These are phyloP conservation scores for Gelatoporia subvermispora DNA, from an alignment of 768 basidiomycete species.

Conservation along the genomic window DNA sequence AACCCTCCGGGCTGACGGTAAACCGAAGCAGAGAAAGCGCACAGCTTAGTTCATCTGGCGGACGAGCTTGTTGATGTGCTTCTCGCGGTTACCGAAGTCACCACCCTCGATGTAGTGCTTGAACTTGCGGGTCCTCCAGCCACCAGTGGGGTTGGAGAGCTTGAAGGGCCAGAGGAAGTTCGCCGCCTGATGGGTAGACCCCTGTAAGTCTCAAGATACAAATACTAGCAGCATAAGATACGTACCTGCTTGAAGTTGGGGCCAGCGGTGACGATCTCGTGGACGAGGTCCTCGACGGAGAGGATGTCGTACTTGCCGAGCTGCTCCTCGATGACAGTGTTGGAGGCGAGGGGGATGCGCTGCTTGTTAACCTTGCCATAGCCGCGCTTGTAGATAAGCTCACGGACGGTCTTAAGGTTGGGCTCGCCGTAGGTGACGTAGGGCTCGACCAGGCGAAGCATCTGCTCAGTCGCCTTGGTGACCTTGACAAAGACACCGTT, in stretches of 20 bases:
- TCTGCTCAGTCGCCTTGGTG: slow-evolving; percentile 93
- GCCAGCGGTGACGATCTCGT: slow-evolving; percentile 92
- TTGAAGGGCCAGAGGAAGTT: slow-evolving; percentile 99
- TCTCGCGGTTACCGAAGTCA: slow-evolving; percentile 96
- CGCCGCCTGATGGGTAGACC: slow-evolving; percentile 48
- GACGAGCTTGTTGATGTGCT: slow-evolving; percentile 96
- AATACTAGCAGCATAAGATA: slow-evolving; percentile 5
- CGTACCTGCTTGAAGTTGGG: slow-evolving; percentile 98
- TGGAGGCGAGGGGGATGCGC: slow-evolving; percentile 92
- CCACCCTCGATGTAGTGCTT: slow-evolving; percentile 95
- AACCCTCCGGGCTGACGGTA: slow-evolving; percentile 4
- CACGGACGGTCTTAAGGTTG: slow-evolving; percentile 94
- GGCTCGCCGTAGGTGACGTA: slow-evolving; percentile 98
- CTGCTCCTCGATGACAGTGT: slow-evolving; percentile 83
- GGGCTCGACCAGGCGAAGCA: slow-evolving; percentile 96
- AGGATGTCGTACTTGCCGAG: slow-evolving; percentile 96
- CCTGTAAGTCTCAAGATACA: neutral
- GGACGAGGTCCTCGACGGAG: slow-evolving; percentile 94
- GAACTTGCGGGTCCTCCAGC: slow-evolving; percentile 98
- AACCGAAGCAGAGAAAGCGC: slow-evolving; percentile 1
- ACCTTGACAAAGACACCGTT: slow-evolving; percentile 98
- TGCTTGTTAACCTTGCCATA: slow-evolving; percentile 99
- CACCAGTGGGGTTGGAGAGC: slow-evolving; percentile 97
- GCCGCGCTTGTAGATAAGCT: slow-evolving; percentile 98
- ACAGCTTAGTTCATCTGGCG: slow-evolving; percentile 79